These are phyloP conservation scores for Lyophyllum shimeji DNA, from an alignment of 768 basidiomycete species.

Conservation along the genomic window DNA sequence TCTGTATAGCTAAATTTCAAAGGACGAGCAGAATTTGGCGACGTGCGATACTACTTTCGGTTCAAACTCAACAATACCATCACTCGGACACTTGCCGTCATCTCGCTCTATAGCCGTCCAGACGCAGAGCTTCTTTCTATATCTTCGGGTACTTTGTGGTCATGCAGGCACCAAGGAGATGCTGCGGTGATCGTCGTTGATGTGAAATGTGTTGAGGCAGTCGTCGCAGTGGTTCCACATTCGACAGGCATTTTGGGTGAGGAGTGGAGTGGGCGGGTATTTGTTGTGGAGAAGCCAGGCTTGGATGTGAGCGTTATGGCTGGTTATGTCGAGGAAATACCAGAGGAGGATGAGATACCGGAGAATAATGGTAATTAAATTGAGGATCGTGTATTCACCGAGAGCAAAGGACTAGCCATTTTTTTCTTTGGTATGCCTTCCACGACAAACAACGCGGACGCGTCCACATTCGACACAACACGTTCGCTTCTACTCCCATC, in stretches of 20 bases:
- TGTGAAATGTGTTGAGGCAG: slow-evolving; percentile 9
- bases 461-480: no score
- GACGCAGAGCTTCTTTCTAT: slow-evolving; percentile 2
- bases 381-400: no score
- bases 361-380: no score
- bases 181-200: slow-evolving; percentile 5
- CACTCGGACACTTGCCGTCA: slow-evolving; percentile 7
- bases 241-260: slow-evolving; percentile 12
- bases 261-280: slow-evolving; percentile 8
- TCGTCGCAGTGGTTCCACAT: slow-evolving; percentile 14
- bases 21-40: slow-evolving; percentile 9
- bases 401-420: no score
- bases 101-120: slow-evolving; percentile 9
- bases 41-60: slow-evolving; percentile 15
- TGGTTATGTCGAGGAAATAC: slow-evolving; percentile 10
- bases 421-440: no score
- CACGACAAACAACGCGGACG: no score
- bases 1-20: slow-evolving; percentile 7
- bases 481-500: no score
- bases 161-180: slow-evolving; percentile 5
- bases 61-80: background rate
- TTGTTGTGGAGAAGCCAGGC: slow-evolving; percentile 19
- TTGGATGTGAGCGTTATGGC: slow-evolving; percentile 16
- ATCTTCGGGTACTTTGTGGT: slow-evolving; percentile 13
- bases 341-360: background rate